phyloP scores from a whole-genome alignment of 2,329 filamentous ascomycete species.

The Mariannaea sp. region DNA sequence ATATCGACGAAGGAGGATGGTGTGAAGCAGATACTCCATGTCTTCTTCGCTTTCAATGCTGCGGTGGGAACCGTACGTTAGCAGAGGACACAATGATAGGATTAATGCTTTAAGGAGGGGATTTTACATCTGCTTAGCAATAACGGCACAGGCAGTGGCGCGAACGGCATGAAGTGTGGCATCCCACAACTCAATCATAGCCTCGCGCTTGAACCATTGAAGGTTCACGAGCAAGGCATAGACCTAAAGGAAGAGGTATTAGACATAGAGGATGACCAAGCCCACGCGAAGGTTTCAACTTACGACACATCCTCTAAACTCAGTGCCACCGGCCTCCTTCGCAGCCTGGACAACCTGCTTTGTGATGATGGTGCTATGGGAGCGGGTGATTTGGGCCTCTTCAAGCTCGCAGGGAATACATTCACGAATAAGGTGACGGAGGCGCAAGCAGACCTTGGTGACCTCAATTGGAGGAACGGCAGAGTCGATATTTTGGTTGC shows the following conservation, averaged over 20 bases:
- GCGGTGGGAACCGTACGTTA: not conserved
- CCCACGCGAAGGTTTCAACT: constrained; percentile 13
- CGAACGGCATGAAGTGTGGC: constrained; percentile 80
- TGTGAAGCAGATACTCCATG: constrained; percentile 75
- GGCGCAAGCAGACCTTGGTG: constrained; percentile 84
- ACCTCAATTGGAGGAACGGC: constrained; percentile 78
- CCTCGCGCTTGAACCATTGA: constrained; percentile 79
- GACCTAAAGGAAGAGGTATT: constrained; percentile 46
- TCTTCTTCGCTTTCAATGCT: constrained; percentile 88
- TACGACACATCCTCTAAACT: constrained; percentile 77
- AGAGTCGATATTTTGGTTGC: constrained; percentile 62
- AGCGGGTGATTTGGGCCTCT: constrained; percentile 71
- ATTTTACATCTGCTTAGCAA: constrained; percentile 75
- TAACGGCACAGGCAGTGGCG: constrained; percentile 83
- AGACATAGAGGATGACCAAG: constrained; percentile 1
- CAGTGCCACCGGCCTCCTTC: constrained; percentile 75
- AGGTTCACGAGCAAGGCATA: constrained; percentile 77
- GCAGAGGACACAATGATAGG: not conserved
- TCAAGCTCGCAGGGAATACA: constrained; percentile 90
- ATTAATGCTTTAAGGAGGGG: not conserved
- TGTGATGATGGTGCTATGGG: constrained; percentile 88
- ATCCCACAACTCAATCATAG: constrained; percentile 86
- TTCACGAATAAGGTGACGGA: constrained; percentile 89
- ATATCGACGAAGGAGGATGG: constrained; percentile 85
- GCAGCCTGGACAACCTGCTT: constrained; percentile 78